Evolutionary conservation across 2,329 filamentous ascomycete genomes (phyloP).

Genomic region (Decorospora gaudefroyi): DNA sequence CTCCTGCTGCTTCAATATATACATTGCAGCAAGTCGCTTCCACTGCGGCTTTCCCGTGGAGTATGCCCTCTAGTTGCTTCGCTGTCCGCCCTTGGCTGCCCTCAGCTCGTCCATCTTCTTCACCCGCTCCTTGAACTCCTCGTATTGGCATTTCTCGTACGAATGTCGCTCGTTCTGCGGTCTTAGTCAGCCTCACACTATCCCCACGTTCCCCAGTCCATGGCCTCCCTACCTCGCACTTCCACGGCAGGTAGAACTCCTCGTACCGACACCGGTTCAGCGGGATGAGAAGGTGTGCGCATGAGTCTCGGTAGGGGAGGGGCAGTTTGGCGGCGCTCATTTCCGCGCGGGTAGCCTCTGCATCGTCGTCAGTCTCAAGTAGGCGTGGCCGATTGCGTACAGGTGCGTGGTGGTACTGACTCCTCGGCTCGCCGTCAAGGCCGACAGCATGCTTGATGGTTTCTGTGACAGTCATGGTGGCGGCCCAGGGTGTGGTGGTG

Average conservation of each 20-base stretch:
- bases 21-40: constrained; percentile 36
- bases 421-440: constrained; percentile 44
- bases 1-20: constrained; percentile 38
- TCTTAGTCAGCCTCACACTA: constrained; percentile 22
- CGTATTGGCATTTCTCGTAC: constrained; percentile 99
- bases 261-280: constrained; percentile 93
- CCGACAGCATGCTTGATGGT: constrained; percentile 56
- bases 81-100: constrained; percentile 77
- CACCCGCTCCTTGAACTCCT: constrained; percentile 97
- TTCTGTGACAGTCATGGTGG: constrained; percentile 52
- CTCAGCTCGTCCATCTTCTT: constrained; percentile 98
- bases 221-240: constrained; percentile 78
- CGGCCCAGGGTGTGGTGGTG: constrained; percentile 12
- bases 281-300: constrained; percentile 91
- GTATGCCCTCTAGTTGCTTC: constrained; percentile 69
- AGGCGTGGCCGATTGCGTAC: constrained; percentile 27
- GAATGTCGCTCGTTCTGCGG: constrained; percentile 87
- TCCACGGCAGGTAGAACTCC: constrained; percentile 95
- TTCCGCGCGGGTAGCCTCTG: constrained; percentile 82
- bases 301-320: constrained; percentile 90
- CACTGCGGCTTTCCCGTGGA: constrained; percentile 2
- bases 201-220: neutral
- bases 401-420: constrained; percentile 35
- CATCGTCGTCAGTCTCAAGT: constrained; percentile 36
- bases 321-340: constrained; percentile 92